These are phyloP conservation scores for Monilinia vaccinii-corymbosi DNA, from an alignment of 2,329 filamentous ascomycete species.

Conservation along the genomic window DNA sequence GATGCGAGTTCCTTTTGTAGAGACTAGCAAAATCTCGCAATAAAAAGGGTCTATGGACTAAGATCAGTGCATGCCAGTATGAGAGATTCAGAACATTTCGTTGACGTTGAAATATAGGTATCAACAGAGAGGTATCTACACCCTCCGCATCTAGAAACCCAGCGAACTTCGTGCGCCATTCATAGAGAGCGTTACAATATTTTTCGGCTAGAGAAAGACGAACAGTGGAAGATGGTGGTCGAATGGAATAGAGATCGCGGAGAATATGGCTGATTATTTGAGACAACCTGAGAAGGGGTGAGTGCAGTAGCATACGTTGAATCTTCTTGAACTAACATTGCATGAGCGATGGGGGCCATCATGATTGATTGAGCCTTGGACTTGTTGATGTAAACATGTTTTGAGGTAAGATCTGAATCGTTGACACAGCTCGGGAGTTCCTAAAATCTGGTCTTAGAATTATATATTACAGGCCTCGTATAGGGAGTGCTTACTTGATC, in stretches of 20 bases:
- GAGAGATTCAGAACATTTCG: slow-evolving; percentile 31
- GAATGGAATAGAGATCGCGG: slow-evolving; percentile 36
- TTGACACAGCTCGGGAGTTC: slow-evolving; percentile 46
- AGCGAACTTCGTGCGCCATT: slow-evolving; percentile 38
- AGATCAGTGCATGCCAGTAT: slow-evolving; percentile 30
- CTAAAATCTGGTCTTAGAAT: not conserved
- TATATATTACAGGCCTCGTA: not conserved
- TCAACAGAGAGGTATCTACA: slow-evolving; percentile 35
- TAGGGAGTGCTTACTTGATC: slow-evolving; percentile 36
- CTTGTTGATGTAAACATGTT: slow-evolving; percentile 22
- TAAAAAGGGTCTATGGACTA: slow-evolving; percentile 29
- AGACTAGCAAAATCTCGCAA: slow-evolving; percentile 27
- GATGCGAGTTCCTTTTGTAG: slow-evolving; percentile 9
- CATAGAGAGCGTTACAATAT: slow-evolving; percentile 34
- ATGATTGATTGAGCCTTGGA: slow-evolving; percentile 32
- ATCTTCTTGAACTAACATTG: slow-evolving; percentile 25
- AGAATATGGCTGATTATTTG: slow-evolving; percentile 37
- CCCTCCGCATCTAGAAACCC: slow-evolving; percentile 36
- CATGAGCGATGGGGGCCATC: slow-evolving; percentile 37
- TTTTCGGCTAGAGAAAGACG: slow-evolving; percentile 33
- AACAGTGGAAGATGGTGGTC: slow-evolving; percentile 22
- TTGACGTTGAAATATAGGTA: slow-evolving; percentile 40
- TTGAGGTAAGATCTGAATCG: slow-evolving; percentile 38
- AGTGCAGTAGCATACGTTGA: not conserved
- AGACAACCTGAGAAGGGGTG: slow-evolving; percentile 28